These are phyloP conservation scores for Neurospora discreta DNA, from an alignment of 495 filamentous ascomycete genomes.

Conservation along the genomic window DNA sequence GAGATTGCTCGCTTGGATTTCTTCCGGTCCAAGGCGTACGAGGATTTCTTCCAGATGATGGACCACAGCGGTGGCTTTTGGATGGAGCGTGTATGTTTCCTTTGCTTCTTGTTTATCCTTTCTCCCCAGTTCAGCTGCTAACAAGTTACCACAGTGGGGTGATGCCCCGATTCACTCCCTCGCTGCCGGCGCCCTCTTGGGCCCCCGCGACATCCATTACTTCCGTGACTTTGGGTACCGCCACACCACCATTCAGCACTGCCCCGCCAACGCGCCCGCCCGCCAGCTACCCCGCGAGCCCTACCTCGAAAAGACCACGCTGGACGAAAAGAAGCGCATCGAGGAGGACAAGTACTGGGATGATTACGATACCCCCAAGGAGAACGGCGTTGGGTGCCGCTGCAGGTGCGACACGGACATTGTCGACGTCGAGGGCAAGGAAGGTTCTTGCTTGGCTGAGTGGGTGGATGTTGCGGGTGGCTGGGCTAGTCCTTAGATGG, in stretches of 20 bases:
- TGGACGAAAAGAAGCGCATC: constrained; percentile 73
- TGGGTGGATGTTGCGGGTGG: constrained; percentile 98
- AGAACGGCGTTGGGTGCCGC: constrained; percentile 94
- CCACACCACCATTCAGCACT: constrained; percentile 98
- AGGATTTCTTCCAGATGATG: constrained; percentile 99
- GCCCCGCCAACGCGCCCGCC: constrained; percentile 88
- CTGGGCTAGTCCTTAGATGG: constrained; percentile 68
- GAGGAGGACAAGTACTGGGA: constrained; percentile 99
- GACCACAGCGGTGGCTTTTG: constrained; percentile 96
- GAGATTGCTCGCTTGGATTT: constrained; percentile 93
- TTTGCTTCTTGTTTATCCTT: background rate
- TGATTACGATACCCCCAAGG: constrained; percentile 68
- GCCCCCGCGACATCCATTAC: constrained; percentile 83
- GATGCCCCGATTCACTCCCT: constrained; percentile 98
- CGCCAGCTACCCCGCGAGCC: constrained; percentile 74
- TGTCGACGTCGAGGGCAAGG: constrained; percentile 92
- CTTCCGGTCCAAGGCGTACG: constrained; percentile 92
- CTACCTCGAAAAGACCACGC: constrained; percentile 74
- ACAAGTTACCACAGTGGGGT: constrained; percentile 66
- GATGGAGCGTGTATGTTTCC: constrained; percentile 79
- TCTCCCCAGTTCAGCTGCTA: background rate
- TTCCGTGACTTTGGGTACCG: constrained; percentile 99
- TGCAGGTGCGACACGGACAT: constrained; percentile 99
- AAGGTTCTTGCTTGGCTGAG: constrained; percentile 86
- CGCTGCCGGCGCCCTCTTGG: constrained; percentile 78